Evolutionary conservation across 352 stramenopile genomes (phyloP).

Genomic region (Globisporangium paddicum): DNA sequence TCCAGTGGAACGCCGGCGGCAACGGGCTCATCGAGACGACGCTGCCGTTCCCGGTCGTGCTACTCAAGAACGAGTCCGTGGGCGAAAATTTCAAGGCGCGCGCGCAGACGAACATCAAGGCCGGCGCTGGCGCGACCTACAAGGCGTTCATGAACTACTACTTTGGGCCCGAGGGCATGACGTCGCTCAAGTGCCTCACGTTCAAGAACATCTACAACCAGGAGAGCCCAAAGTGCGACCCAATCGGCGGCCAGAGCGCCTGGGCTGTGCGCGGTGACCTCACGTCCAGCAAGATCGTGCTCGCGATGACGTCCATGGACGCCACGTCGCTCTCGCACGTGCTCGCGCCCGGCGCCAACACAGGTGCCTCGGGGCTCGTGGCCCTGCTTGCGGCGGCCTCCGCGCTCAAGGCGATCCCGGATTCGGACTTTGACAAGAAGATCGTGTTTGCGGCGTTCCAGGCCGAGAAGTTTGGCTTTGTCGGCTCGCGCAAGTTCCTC

Average conservation of each 20-base stretch:
- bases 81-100: slow-evolving; percentile 44
- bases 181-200: slow-evolving; percentile 60
- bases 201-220: slow-evolving; percentile 77
- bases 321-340: slow-evolving; percentile 66
- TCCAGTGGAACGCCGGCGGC: slow-evolving; percentile 61
- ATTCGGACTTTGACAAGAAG: slow-evolving; percentile 60
- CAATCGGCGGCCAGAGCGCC: slow-evolving; percentile 72
- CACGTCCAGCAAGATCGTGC: slow-evolving; percentile 41
- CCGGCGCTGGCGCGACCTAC: slow-evolving; percentile 44
- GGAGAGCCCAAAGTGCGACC: slow-evolving; percentile 61
- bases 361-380: slow-evolving; percentile 63
- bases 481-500: slow-evolving; percentile 75
- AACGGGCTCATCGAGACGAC: slow-evolving; percentile 32
- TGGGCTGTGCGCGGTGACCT: slow-evolving; percentile 62
- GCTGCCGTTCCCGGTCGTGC: slow-evolving; percentile 65
- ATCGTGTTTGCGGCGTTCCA: slow-evolving; percentile 83
- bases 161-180: slow-evolving; percentile 71
- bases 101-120: slow-evolving; percentile 53
- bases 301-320: slow-evolving; percentile 82
- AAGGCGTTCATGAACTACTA: slow-evolving; percentile 83
- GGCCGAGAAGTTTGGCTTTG: slow-evolving; percentile 78
- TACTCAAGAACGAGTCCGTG: slow-evolving; percentile 38
- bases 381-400: slow-evolving; percentile 69
- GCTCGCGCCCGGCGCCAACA: slow-evolving; percentile 66
- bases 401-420: slow-evolving; percentile 58